phyloP scores from a whole-genome alignment of 768 basidiomycete species.

The Pisolithus albus region DNA sequence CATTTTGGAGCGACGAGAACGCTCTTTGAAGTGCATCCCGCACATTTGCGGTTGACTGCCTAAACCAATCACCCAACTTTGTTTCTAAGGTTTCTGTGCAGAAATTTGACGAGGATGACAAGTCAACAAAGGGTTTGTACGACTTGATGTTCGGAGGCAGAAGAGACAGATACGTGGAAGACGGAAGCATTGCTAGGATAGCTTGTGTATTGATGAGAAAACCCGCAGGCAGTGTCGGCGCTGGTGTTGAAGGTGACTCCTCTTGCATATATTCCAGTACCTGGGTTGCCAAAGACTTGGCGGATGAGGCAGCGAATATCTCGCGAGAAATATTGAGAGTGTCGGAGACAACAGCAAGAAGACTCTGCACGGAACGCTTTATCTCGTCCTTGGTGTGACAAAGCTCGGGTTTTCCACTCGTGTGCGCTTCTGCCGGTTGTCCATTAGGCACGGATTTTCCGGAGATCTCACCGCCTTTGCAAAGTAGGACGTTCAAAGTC shows the following conservation, averaged over 20 bases:
- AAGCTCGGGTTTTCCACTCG: neutral
- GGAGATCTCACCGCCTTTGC: conserved; percentile 23
- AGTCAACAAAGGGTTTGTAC: conserved; percentile 84
- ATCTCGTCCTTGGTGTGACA: conserved; percentile 40
- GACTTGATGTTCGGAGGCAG: conserved; percentile 63
- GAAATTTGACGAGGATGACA: conserved; percentile 46
- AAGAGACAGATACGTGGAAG: conserved; percentile 74
- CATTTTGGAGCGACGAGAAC: conserved; percentile 51
- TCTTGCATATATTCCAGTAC: conserved; percentile 61
- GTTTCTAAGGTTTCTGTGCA: conserved; percentile 36
- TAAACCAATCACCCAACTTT: conserved; percentile 61
- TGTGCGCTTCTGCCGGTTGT: conserved; percentile 18
- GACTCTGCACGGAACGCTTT: conserved; percentile 44
- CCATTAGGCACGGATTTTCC: conserved; percentile 30
- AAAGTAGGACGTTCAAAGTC: conserved; percentile 42
- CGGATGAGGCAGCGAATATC: conserved; percentile 43
- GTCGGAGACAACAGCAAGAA: conserved; percentile 48
- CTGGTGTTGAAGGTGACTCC: conserved; percentile 29
- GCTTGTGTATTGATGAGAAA: conserved; percentile 59
- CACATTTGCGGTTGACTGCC: conserved; percentile 41
- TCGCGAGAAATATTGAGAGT: conserved; percentile 53
- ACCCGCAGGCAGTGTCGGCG: conserved; percentile 37
- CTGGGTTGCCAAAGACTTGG: conserved; percentile 43
- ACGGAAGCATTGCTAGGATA: conserved; percentile 67
- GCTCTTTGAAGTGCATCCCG: conserved; percentile 43